Conservation (phyloP, 202 grass and related monocot species). For the Zizania palustris region DNA sequence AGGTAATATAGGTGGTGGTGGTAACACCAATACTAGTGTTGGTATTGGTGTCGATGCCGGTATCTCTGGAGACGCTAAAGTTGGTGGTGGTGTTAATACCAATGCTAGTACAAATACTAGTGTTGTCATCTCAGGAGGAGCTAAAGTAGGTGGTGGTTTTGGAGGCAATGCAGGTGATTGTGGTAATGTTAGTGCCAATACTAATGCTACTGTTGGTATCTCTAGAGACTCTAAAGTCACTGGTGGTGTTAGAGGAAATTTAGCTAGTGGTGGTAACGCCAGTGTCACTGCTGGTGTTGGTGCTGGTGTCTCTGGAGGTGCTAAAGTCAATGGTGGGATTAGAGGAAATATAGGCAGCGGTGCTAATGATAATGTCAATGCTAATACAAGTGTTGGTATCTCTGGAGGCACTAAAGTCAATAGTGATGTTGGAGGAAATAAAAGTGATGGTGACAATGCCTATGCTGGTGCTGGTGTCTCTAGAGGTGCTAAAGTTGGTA, state of each 20-base stretch:
- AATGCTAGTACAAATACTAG: not conserved
- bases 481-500: not conserved
- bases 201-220: not conserved
- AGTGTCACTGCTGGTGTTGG: no score
- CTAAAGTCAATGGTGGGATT: not conserved
- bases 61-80: not conserved
- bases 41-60: not conserved
- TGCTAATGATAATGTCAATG: not conserved
- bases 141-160: not conserved
- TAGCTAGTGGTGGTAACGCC: no score
- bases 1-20: not conserved
- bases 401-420: not conserved
- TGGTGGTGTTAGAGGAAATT: not conserved
- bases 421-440: not conserved
- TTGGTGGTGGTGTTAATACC: no score
- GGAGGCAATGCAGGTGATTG: not conserved
- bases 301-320: not conserved
- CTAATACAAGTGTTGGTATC: not conserved
- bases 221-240: not conserved
- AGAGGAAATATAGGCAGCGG: not conserved
- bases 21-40: no score
- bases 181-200: not conserved
- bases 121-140: not conserved
- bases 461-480: not conserved
- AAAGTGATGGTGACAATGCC: not conserved